Conservation (phyloP, 306 rosid genomes). For the Comarum palustre region DNA sequence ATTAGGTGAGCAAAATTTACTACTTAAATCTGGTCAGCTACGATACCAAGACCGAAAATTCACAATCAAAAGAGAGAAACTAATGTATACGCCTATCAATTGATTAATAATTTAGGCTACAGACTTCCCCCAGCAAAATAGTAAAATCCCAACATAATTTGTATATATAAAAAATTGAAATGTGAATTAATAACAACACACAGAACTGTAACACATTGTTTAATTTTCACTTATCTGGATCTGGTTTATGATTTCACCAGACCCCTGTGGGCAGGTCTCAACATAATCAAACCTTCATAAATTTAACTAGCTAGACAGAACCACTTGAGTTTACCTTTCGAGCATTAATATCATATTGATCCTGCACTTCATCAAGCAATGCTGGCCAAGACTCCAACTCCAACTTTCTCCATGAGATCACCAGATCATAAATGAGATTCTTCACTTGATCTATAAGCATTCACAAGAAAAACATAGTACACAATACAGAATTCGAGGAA, state of each 20-base stretch:
- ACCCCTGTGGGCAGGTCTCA: neutral
- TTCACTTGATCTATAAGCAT: slow-evolving; percentile 56
- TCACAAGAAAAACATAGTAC: slow-evolving; percentile 7
- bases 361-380: slow-evolving; percentile 76
- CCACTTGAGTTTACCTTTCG: slow-evolving; percentile 45
- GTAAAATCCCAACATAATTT: neutral
- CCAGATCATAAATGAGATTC: slow-evolving; percentile 44
- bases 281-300: neutral
- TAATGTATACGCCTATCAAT: neutral
- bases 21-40: neutral
- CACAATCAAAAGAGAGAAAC: neutral
- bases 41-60: neutral
- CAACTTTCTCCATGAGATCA: slow-evolving; percentile 68
- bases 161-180: neutral
- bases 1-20: neutral
- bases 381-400: slow-evolving; percentile 81
- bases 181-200: neutral
- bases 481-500: neutral
- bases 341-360: slow-evolving; percentile 67
- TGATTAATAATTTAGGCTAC: neutral
- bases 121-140: neutral
- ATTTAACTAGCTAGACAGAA: neutral
- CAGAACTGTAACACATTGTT: neutral
- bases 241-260: neutral
- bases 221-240: neutral